Evolutionary conservation across 1,284 basidiomycete species (phyloP).

Genomic region (Papiliotrema fonsecae): DNA sequence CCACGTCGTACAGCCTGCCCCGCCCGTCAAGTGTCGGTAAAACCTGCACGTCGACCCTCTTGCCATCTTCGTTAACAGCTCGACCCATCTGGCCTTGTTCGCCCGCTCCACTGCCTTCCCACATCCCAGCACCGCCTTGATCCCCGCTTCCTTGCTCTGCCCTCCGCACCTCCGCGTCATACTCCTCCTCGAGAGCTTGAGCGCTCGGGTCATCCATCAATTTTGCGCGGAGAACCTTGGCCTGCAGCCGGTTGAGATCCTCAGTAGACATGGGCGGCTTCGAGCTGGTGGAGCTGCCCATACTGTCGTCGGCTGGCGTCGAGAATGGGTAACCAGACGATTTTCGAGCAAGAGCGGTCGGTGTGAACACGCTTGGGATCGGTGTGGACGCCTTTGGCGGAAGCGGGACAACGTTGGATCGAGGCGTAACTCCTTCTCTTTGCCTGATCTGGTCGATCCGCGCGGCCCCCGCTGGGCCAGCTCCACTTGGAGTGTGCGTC

Average conservation of each 20-base stretch:
- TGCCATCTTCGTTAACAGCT: slow-evolving; percentile 27
- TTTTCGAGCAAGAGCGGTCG: slow-evolving; percentile 50
- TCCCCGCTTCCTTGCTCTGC: slow-evolving; percentile 46
- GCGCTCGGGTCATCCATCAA: slow-evolving; percentile 71
- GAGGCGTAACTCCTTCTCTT: slow-evolving; percentile 19
- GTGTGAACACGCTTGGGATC: slow-evolving; percentile 83
- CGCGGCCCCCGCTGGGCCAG: too few species aligned
- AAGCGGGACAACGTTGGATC: slow-evolving; percentile 3
- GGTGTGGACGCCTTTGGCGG: slow-evolving; percentile 56
- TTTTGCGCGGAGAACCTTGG: slow-evolving; percentile 85
- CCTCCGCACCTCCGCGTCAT: slow-evolving; percentile 60
- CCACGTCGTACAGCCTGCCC: slow-evolving; percentile 87
- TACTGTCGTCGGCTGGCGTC: not conserved
- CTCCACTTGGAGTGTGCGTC: slow-evolving; percentile 48
- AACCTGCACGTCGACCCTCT: slow-evolving; percentile 61
- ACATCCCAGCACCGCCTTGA: slow-evolving; percentile 47
- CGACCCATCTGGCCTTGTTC: slow-evolving; percentile 33
- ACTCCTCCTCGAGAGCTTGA: slow-evolving; percentile 70
- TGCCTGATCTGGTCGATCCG: slow-evolving; percentile 36
- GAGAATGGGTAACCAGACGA: slow-evolving; percentile 26
- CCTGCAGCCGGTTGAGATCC: slow-evolving; percentile 87
- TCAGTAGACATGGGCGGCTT: slow-evolving; percentile 46
- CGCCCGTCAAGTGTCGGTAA: slow-evolving; percentile 83
- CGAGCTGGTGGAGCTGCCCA: slow-evolving; percentile 24
- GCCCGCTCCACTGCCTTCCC: slow-evolving; percentile 20